Evolutionary conservation across 2,329 filamentous ascomycete species (phyloP).

Genomic region (Fusarium sp.): DNA sequence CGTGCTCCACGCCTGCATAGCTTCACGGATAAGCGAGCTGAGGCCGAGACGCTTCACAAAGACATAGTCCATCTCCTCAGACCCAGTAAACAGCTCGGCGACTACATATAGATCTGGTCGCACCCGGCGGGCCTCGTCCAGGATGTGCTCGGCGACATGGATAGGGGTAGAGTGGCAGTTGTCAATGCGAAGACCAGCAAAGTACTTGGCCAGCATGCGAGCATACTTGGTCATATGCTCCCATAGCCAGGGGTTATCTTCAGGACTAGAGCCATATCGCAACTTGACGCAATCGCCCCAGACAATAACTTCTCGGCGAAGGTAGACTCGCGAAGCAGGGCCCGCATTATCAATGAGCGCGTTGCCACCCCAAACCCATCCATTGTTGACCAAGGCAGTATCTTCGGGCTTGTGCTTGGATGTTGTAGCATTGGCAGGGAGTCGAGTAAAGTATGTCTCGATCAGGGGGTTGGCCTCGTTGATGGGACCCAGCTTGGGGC

Average conservation of each 20-base stretch:
- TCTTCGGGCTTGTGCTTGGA: slow-evolving; percentile 79
- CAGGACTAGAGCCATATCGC: slow-evolving; percentile 81
- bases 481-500: slow-evolving; percentile 86
- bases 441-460: slow-evolving; percentile 93
- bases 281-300: slow-evolving; percentile 99
- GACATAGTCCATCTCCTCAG: slow-evolving; percentile 94
- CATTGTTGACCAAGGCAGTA: slow-evolving; percentile 90
- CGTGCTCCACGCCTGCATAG: slow-evolving; percentile 98
- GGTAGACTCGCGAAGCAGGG: slow-evolving; percentile 87
- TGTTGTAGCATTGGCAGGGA: slow-evolving; percentile 83
- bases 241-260: slow-evolving; percentile 95
- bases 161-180: slow-evolving; percentile 98
- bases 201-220: slow-evolving; percentile 91
- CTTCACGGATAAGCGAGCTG: slow-evolving; percentile 92
- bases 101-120: slow-evolving; percentile 91
- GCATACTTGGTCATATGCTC: slow-evolving; percentile 96
- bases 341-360: slow-evolving; percentile 95
- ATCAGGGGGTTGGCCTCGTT: slow-evolving; percentile 82
- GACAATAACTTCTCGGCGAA: slow-evolving; percentile 95
- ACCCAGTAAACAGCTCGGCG: slow-evolving; percentile 94
- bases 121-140: slow-evolving; percentile 91
- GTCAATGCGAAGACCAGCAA: slow-evolving; percentile 94
- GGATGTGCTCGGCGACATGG: slow-evolving; percentile 91
- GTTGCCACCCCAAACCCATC: slow-evolving; percentile 98
- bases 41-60: slow-evolving; percentile 94